Evolutionary conservation across 2,329 filamentous ascomycete species (phyloP).

Genomic region (Paracoccidioides brasiliensis): DNA sequence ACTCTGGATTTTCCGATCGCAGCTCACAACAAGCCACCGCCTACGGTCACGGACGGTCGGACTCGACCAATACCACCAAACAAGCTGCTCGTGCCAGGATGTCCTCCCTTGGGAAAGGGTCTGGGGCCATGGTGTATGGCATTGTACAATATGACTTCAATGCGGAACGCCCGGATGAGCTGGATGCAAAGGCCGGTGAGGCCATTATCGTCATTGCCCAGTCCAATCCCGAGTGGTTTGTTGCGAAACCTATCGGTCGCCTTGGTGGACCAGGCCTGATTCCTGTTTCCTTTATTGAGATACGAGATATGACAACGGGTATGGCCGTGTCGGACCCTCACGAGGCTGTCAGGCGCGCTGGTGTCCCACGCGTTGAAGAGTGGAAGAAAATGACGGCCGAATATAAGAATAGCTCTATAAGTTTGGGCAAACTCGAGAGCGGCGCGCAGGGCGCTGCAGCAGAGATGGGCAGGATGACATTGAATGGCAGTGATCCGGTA

Average conservation of each 20-base stretch:
- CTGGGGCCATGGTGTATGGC: constrained; percentile 85
- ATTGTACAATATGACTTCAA: constrained; percentile 96
- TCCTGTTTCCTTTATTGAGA: constrained; percentile 91
- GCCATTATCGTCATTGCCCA: constrained; percentile 97
- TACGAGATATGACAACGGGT: constrained; percentile 83
- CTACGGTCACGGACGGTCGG: constrained; percentile 13
- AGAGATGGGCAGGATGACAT: constrained; percentile 65
- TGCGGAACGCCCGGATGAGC: constrained; percentile 86
- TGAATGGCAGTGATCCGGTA: constrained; percentile 44
- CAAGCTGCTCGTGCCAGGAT: constrained; percentile 27
- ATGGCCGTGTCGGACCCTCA: constrained; percentile 67
- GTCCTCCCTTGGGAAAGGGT: constrained; percentile 38
- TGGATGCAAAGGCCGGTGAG: constrained; percentile 89
- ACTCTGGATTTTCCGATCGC: constrained; percentile 71
- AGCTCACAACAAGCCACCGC: constrained; percentile 26
- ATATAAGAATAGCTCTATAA: constrained; percentile 98
- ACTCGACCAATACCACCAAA: constrained; percentile 23
- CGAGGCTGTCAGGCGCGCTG: constrained; percentile 74
- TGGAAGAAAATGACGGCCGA: constrained; percentile 99
- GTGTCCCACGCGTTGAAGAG: constrained; percentile 89
- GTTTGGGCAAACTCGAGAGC: constrained; percentile 63
- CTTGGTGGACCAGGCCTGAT: constrained; percentile 93
- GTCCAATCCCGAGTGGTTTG: constrained; percentile 98
- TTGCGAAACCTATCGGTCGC: constrained; percentile 95
- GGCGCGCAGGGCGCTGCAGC: constrained; percentile 49